phyloP scores from a whole-genome alignment of 1,139 yeast species.

The Geotrichum citri-aurantii region DNA sequence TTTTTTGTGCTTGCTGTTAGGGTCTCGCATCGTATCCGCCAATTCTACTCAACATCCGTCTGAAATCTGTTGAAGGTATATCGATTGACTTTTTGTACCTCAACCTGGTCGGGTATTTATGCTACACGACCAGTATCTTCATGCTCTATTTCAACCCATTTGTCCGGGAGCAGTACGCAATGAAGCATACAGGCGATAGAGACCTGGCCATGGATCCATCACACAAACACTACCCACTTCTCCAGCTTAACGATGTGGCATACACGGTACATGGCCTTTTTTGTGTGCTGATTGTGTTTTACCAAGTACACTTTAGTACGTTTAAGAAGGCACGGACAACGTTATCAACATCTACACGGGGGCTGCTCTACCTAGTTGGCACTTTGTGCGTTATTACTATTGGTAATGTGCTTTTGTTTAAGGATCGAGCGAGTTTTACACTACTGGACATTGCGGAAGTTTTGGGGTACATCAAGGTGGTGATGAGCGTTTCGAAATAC shows the following conservation, averaged over 20 bases:
- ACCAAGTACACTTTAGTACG: constrained; percentile 38
- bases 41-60: constrained; percentile 35
- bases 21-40: constrained; percentile 46
- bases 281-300: constrained; percentile 34
- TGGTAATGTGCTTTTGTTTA: constrained; percentile 8
- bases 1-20: constrained; percentile 30
- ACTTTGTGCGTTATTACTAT: constrained; percentile 18
- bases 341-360: constrained; percentile 20
- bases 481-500: constrained; percentile 53
- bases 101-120: constrained; percentile 42
- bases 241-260: constrained; percentile 43
- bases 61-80: constrained; percentile 43
- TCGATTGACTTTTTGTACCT: constrained; percentile 42
- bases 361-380: constrained; percentile 21
- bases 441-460: constrained; percentile 36
- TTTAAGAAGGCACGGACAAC: constrained; percentile 26
- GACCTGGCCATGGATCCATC: constrained; percentile 14
- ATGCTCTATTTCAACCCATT: constrained; percentile 37
- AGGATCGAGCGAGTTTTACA: not conserved
- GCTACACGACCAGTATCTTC: constrained; percentile 40
- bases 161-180: constrained; percentile 40
- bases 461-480: constrained; percentile 48
- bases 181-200: constrained; percentile 26
- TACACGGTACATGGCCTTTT: constrained; percentile 43
- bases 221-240: constrained; percentile 36